phyloP scores from a whole-genome alignment of 768 basidiomycete species.

The Leucosporidium scottii region DNA sequence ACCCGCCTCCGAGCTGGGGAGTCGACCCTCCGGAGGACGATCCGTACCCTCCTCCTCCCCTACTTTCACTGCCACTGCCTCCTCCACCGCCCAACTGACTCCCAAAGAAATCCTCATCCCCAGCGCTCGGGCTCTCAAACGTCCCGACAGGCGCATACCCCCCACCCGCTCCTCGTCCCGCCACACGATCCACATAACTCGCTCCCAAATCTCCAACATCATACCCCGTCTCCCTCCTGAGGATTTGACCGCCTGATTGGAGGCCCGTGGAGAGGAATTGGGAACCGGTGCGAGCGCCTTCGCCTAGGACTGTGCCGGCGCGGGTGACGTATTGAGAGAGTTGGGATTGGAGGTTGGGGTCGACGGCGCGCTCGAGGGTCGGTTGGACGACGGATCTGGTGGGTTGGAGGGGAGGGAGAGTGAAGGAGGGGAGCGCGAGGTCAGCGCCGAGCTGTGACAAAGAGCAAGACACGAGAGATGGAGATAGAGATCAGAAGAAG shows the following conservation, averaged over 20 bases:
- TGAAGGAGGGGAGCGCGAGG: too few species aligned
- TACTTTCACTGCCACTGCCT: background rate
- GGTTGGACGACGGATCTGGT: constrained; percentile 72
- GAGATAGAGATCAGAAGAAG: too few species aligned
- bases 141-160: constrained; percentile 28
- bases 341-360: constrained; percentile 69
- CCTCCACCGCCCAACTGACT: background rate
- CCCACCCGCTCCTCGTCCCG: constrained; percentile 19
- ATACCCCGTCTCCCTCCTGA: constrained; percentile 67
- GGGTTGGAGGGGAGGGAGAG: background rate
- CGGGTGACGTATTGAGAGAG: constrained; percentile 60
- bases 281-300: constrained; percentile 54
- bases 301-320: constrained; percentile 56
- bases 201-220: constrained; percentile 52
- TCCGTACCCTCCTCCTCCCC: background rate
- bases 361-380: constrained; percentile 68
- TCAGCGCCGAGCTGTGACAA: background rate
- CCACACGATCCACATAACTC: constrained; percentile 20
- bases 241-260: constrained; percentile 63
- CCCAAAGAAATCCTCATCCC: constrained; percentile 25
- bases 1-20: background rate
- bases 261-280: constrained; percentile 39
- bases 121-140: background rate
- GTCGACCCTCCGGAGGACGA: too few species aligned
- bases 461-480: too few species aligned